A percentile compares a stretch with the other conserved stretches of the same genome.
phyloP scores from a whole-genome alignment of 164 flowering plant genomes.

The Nymphaea colorata region DNA sequence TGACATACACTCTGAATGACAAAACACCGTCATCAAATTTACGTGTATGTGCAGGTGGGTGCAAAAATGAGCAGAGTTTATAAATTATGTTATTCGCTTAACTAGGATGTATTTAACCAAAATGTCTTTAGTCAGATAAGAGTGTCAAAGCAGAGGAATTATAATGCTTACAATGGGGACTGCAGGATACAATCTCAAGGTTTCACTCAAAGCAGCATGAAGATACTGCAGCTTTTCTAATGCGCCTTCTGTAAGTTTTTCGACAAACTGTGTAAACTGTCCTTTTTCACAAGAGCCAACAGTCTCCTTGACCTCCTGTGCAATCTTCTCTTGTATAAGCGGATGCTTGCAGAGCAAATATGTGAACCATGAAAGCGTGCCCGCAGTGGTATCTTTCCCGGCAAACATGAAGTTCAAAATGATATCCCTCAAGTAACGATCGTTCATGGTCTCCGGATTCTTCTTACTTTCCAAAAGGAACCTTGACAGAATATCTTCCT shows the following conservation, averaged over 20 bases:
- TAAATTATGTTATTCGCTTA: no score
- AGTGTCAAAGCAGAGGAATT: no score
- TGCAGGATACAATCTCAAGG: constrained; percentile 80
- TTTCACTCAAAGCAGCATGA: constrained; percentile 75
- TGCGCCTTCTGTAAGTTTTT: constrained; percentile 34
- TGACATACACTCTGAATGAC: no score
- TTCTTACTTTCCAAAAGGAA: constrained; percentile 40
- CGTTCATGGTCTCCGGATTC: constrained; percentile 36
- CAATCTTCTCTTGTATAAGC: constrained; percentile 44
- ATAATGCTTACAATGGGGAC: constrained; percentile 54
- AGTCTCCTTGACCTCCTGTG: constrained; percentile 28
- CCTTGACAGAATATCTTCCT: constrained; percentile 54
- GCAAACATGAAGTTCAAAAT: constrained; percentile 52
- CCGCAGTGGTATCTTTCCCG: constrained; percentile 51
- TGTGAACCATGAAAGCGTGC: constrained; percentile 61
- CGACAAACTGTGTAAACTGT: constrained; percentile 13
- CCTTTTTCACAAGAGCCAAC: constrained; percentile 2
- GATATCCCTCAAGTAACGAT: constrained; percentile 50
- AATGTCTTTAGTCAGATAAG: no score
- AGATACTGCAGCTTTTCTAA: constrained; percentile 76
- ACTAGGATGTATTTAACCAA: no score
- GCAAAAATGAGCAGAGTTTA: no score
- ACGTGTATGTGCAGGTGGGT: no score
- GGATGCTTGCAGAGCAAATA: constrained; percentile 61
- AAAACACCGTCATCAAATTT: no score